These are phyloP conservation scores for Pichia nakasei DNA, from an alignment of 805 yeast genomes.

Conservation along the genomic window DNA sequence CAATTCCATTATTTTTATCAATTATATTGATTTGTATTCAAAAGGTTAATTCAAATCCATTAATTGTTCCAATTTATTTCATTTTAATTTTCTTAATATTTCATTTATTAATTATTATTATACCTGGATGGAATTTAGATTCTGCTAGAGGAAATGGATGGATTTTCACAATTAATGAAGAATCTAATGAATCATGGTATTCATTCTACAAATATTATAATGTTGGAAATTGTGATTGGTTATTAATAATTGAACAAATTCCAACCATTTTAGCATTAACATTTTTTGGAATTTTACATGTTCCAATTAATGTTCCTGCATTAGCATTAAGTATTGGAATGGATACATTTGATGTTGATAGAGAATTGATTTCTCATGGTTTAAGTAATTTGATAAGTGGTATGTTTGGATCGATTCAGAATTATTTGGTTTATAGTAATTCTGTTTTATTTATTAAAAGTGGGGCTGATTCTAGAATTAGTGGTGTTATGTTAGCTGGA, in stretches of 20 bases:
- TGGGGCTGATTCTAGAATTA: slow-evolving; percentile 83
- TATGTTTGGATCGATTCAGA: slow-evolving; percentile 77
- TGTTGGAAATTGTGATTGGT: slow-evolving; percentile 68
- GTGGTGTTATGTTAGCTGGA: slow-evolving; percentile 81
- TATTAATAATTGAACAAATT: slow-evolving; percentile 51
- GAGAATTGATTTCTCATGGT: slow-evolving; percentile 93
- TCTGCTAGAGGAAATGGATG: slow-evolving; percentile 69
- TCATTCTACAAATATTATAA: slow-evolving; percentile 69
- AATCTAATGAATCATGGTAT: slow-evolving; percentile 78
- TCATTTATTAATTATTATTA: slow-evolving; percentile 55
- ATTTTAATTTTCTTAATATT: slow-evolving; percentile 60
- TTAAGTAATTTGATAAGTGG: slow-evolving; percentile 84
- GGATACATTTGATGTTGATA: slow-evolving; percentile 82
- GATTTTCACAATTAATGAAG: slow-evolving; percentile 64
- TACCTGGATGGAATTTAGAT: slow-evolving; percentile 58
- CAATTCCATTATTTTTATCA: slow-evolving; percentile 60
- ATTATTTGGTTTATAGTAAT: slow-evolving; percentile 91
- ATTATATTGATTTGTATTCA: slow-evolving; percentile 51
- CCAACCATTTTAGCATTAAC: slow-evolving; percentile 96
- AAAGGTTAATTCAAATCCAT: slow-evolving; percentile 48
- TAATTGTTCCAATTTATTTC: slow-evolving; percentile 75
- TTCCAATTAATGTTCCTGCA: slow-evolving; percentile 97
- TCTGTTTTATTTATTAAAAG: slow-evolving; percentile 86
- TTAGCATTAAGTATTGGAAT: slow-evolving; percentile 83
- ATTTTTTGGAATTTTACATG: slow-evolving; percentile 91